These are phyloP conservation scores for Termitomyces sp. DNA, from an alignment of 768 basidiomycete species.

Conservation along the genomic window DNA sequence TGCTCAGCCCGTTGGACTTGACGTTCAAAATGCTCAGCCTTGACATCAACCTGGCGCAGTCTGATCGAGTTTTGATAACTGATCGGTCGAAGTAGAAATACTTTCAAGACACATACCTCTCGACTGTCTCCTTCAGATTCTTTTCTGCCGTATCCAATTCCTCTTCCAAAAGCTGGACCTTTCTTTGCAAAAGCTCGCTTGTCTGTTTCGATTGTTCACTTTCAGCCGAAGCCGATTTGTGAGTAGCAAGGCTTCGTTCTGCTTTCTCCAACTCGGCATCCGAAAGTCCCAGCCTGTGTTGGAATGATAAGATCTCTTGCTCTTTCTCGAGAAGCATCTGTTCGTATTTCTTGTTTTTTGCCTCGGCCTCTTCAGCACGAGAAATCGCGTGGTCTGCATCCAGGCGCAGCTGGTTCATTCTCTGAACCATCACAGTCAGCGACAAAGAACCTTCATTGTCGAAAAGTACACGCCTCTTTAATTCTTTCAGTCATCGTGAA, in stretches of 20 bases:
- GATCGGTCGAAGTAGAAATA: conserved; percentile 6
- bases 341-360: conserved; percentile 72
- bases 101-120: conserved; percentile 66
- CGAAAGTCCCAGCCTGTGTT: conserved; percentile 58
- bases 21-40: conserved; percentile 97
- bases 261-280: conserved; percentile 67
- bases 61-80: conserved; percentile 34
- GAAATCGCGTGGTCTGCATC: conserved; percentile 80
- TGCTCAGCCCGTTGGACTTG: conserved; percentile 82
- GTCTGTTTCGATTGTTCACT: conserved; percentile 64
- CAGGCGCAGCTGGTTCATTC: conserved; percentile 67
- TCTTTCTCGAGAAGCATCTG: conserved; percentile 75
- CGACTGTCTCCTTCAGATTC: conserved; percentile 92
- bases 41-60: conserved; percentile 93
- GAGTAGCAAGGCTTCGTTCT: conserved; percentile 58
- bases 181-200: conserved; percentile 70
- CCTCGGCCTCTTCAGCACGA: conserved; percentile 87
- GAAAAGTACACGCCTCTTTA: conserved; percentile 33
- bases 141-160: conserved; percentile 95
- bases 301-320: conserved; percentile 78
- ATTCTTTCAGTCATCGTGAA: conserved; percentile 45
- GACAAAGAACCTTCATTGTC: background rate
- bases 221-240: conserved; percentile 61
- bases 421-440: conserved; percentile 41
- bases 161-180: conserved; percentile 89